phyloP scores from a whole-genome alignment of 116 monocot genomes.

The Cymodocea nodosa region DNA sequence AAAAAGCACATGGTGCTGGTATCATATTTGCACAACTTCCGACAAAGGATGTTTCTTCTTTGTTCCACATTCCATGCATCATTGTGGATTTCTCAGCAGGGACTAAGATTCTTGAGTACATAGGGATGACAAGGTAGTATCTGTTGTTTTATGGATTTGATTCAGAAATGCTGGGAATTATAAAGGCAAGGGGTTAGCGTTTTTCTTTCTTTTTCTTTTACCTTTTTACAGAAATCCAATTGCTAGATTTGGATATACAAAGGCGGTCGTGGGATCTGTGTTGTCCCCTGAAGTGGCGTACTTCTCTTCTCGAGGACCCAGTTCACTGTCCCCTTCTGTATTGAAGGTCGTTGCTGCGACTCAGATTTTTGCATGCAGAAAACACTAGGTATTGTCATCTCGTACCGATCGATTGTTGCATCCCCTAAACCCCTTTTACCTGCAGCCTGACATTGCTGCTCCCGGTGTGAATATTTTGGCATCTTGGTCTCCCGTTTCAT shows the following conservation, averaged over 20 bases:
- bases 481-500: conserved; percentile 11
- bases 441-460: conserved; percentile 65
- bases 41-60: conserved; percentile 44
- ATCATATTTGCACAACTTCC: conserved; percentile 57
- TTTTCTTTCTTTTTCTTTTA: not conserved
- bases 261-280: conserved; percentile 24
- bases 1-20: conserved; percentile 43
- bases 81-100: conserved; percentile 45
- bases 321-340: conserved; percentile 52
- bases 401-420: not conserved
- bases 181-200: not conserved
- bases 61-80: conserved; percentile 31
- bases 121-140: conserved; percentile 32
- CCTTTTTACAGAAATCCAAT: conserved; percentile 23
- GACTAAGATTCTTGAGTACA: conserved; percentile 38
- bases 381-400: not conserved
- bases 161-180: not conserved
- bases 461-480: conserved; percentile 45
- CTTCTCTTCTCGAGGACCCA: conserved; percentile 65
- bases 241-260: conserved; percentile 34
- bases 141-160: not conserved
- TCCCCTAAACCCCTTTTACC: not conserved
- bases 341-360: conserved; percentile 30
- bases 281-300: conserved; percentile 56
- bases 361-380: not conserved